phyloP scores from a whole-genome alignment of 345 rosid species.

The Reutealis trisperma region DNA sequence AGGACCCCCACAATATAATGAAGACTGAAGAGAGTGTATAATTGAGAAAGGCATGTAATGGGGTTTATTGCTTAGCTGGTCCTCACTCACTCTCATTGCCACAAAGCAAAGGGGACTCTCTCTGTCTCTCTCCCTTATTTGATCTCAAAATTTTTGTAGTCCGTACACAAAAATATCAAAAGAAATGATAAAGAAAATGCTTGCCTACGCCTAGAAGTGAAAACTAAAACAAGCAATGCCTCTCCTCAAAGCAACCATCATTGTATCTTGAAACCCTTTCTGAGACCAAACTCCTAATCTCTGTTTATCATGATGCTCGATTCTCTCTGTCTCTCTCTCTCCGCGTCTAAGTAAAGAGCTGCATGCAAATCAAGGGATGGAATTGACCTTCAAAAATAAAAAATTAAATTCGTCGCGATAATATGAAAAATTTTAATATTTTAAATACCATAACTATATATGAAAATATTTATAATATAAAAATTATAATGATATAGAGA shows the following conservation, averaged over 20 bases:
- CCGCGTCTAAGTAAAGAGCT: no score
- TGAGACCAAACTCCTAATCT: neutral
- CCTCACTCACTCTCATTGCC: neutral
- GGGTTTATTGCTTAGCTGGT: neutral
- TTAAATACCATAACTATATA: no score
- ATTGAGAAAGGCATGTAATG: neutral
- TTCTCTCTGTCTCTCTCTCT: no score
- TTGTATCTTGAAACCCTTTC: constrained; percentile 1
- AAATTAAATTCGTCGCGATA: no score
- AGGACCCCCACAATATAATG: no score
- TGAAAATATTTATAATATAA: no score
- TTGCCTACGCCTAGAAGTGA: neutral
- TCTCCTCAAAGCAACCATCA: constrained; percentile 5
- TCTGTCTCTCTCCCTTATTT: neutral
- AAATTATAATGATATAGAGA: no score
- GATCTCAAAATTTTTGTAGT: neutral
- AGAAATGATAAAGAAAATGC: neutral
- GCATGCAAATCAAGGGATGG: no score
- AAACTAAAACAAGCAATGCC: neutral
- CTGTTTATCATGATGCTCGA: neutral
- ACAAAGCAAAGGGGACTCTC: neutral
- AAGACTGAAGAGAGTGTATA: neutral
- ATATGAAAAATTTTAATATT: no score
- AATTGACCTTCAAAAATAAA: no score
- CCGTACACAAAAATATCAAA: neutral